Conservation (phyloP, 2,329 filamentous ascomycete genomes). For the Balansia obtecta region DNA sequence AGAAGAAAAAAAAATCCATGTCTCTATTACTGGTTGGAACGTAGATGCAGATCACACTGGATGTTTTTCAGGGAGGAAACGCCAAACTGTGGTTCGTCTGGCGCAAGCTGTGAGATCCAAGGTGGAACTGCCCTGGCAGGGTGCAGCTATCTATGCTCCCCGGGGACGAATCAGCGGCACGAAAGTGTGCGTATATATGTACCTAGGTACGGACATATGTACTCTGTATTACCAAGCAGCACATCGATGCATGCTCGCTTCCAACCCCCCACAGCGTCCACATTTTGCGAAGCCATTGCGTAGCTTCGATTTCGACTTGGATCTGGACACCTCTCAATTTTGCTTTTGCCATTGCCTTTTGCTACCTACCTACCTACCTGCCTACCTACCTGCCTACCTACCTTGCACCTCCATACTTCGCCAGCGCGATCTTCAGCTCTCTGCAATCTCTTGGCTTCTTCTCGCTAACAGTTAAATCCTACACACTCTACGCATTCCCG, state of each 20-base stretch:
- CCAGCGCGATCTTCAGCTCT: neutral
- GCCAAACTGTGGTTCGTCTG: no score
- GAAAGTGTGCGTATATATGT: neutral
- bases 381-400: no score
- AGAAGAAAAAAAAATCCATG: no score
- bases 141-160: neutral
- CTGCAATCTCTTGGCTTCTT: conserved; percentile 8
- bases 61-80: no score
- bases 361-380: neutral
- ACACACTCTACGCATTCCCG: conserved; percentile 1
- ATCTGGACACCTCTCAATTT: conserved; percentile 5
- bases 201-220: no score
- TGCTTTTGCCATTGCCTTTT: neutral
- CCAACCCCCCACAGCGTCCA: conserved; percentile 13
- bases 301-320: conserved; percentile 5
- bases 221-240: neutral
- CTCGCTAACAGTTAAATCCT: neutral
- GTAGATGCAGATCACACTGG: no score
- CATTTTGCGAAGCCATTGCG: conserved; percentile 6
- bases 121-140: neutral
- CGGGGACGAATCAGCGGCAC: conserved; percentile 1
- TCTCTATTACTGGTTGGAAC: no score
- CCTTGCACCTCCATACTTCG: neutral
- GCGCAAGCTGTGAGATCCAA: no score
- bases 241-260: conserved; percentile 6